These are phyloP conservation scores for Thymus mandschuricus DNA, from an alignment of 257 asterid species.

Conservation along the genomic window DNA sequence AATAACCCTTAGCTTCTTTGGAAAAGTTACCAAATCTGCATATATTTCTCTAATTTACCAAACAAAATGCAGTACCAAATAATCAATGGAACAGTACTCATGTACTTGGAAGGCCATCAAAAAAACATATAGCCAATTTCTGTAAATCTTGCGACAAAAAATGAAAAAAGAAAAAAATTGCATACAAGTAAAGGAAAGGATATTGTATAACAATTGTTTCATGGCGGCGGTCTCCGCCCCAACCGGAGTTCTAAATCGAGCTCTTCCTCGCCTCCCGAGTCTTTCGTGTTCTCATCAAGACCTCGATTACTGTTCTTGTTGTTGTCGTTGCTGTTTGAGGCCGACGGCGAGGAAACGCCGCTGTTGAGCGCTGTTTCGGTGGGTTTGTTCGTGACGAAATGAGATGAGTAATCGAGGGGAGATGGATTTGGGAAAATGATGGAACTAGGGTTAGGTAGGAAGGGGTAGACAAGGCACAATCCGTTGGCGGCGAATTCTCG, in stretches of 20 bases:
- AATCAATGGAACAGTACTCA: conserved; percentile 28
- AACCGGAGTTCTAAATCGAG: conserved; percentile 71
- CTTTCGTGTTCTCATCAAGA: not conserved
- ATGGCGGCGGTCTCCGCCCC: conserved; percentile 43
- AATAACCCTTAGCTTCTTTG: not conserved
- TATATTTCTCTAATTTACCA: not conserved
- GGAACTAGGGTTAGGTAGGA: conserved; percentile 50
- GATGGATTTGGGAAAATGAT: conserved; percentile 22
- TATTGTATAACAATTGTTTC: not conserved
- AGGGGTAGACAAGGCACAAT: conserved; percentile 55
- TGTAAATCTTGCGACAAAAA: conserved; percentile 9
- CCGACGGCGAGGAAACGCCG: conserved; percentile 43
- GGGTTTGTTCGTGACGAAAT: conserved; percentile 24
- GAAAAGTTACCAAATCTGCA: not conserved
- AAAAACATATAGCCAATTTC: not conserved
- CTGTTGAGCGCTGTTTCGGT: conserved; percentile 29
- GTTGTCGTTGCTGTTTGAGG: conserved; percentile 27
- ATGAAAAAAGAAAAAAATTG: not conserved
- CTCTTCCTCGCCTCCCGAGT: conserved; percentile 44
- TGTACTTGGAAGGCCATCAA: not conserved
- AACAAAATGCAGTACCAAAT: not conserved
- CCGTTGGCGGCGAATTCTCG: conserved; percentile 27
- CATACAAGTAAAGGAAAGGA: conserved; percentile 1
- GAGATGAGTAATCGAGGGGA: not conserved
- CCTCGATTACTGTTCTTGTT: not conserved